phyloP scores from a whole-genome alignment of 441 rosid species.

The Isatis lusitanica region DNA sequence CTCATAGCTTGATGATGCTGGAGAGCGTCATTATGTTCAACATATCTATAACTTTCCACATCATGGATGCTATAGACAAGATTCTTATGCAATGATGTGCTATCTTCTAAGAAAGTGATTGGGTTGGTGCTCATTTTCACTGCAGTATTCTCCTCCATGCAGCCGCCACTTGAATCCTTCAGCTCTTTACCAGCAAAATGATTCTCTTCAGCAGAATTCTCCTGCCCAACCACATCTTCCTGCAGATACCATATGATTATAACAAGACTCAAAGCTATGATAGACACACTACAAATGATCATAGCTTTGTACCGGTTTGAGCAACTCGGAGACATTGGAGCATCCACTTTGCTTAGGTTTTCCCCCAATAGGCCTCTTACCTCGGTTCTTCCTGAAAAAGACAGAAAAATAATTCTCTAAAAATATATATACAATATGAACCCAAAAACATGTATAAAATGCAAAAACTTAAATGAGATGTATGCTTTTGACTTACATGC shows the following conservation, averaged over 20 bases:
- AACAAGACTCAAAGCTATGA: not conserved
- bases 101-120: conserved; percentile 36
- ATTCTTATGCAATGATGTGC: conserved; percentile 69
- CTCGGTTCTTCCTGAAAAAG: not conserved
- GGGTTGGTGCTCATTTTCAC: no score
- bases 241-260: not conserved
- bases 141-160: no score
- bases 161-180: no score
- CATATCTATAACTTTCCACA: conserved; percentile 42
- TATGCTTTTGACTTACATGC: conserved; percentile 50
- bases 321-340: not conserved
- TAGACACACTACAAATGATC: not conserved
- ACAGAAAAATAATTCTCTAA: not conserved
- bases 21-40: conserved; percentile 37
- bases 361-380: not conserved
- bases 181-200: no score
- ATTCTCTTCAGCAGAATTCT: not conserved
- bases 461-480: not conserved
- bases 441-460: not conserved
- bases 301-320: not conserved
- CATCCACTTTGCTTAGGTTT: not conserved
- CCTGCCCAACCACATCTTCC: not conserved
- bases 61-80: conserved; percentile 43
- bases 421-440: not conserved
- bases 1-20: conserved; percentile 39